Base-by-base conservation (phyloP, 1,284 basidiomycete species). In the Ustilago loliicola region DNA sequence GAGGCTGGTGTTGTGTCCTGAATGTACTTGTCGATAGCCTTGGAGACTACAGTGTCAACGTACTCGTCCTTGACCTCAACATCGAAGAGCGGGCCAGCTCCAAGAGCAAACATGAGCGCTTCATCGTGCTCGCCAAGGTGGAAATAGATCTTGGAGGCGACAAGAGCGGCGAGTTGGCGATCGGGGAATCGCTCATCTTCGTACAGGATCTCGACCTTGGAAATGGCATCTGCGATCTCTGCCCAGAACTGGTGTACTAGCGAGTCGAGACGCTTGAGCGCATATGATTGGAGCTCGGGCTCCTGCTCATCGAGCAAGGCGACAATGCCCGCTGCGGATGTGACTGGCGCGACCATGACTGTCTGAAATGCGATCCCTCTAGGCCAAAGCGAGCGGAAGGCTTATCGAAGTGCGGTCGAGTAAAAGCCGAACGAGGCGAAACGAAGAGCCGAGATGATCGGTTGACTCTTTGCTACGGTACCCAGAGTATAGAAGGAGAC, bases 141-240 rank as follows among this genome's bases (percentile, higher is more conserved):
- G 51, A 85, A 86, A 75, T 84, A 86, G 56, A 85, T 79, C 67
- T 86, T 86, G 67, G 84, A 85, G 25, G 83, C 83, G 59, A 86
- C 79, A 19, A 86, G 81, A 21, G 85, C 84, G 8, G 85, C 85
- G 42, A 86, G 80, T 17, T 81, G 65, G 38, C 85, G 83, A 38
- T 85, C 79, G 6, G 77, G 76, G 65, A 85, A 85, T 53, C 80
- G 62, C 48, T 82, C 67, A 57, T 82, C 75, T 60, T 86, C 85
- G 62, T 85, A 85, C 38, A 86, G 80, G 42, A 84, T 80, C 61
- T 86, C 85, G 66, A 86, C 80, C 55, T 83, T 81, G 58, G 81
- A 71, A 57, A 86, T 76, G 50, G 80, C 78, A 66, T 86, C 85
- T 50, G 85, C 84, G 36, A 86, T 84, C 63, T 86, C 85, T 10